Evolutionary conservation across 371 early-diverging fungal species (phyloP), one percentile per base, ranked within the genome.

Genomic region (Apophysomyces elegans): DNA sequence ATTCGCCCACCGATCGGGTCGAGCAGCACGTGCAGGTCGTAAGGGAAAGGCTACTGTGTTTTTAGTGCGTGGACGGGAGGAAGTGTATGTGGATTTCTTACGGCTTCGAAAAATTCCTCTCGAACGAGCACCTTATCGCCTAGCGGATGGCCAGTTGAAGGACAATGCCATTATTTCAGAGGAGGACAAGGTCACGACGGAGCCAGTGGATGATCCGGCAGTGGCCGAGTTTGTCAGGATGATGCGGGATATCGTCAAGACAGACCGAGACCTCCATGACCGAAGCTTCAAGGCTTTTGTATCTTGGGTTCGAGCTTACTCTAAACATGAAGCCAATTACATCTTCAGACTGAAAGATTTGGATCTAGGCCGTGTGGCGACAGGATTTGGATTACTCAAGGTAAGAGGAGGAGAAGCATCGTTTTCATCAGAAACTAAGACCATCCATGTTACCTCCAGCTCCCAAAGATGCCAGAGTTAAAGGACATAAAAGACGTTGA

Each of bases 1-100:
- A 12, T 98, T 99, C 74, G 86, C 96, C 0, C 99, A 99, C 84
- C 86, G 99, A n/a, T 97, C 97, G 73, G 99, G 99, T 7, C 87
- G 99, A 65, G 96, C 99, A 0, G 99, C 96, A 6, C 84, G 99
- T 57, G 91, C 91, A 9, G 99, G 99, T 1, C 84, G 93, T 32
- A 77, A 83, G 35, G 99, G 99, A 11, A 85, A 84, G 47, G 96
- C 98, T 4, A 82, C 97, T 0, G 91, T 95, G 9, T 88, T 96
- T 32, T 78, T 98, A 56, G 85, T 83, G 7, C 79, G 79, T 21
- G 88, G 92, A 7, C 78, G 90, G n/a, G 99, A 98, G 71, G 96
- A 94, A 61, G 83, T 94, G 1, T 98, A 95, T 78, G 85, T 94
- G 9, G 90, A 89, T 39, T 96, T 97, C 64, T 68, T 97, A 69